Evolutionary conservation across 106 monocot genomes (phyloP), one percentile per base, ranked within the genome.

Genomic region (Acanthochlamys bracteata): DNA sequence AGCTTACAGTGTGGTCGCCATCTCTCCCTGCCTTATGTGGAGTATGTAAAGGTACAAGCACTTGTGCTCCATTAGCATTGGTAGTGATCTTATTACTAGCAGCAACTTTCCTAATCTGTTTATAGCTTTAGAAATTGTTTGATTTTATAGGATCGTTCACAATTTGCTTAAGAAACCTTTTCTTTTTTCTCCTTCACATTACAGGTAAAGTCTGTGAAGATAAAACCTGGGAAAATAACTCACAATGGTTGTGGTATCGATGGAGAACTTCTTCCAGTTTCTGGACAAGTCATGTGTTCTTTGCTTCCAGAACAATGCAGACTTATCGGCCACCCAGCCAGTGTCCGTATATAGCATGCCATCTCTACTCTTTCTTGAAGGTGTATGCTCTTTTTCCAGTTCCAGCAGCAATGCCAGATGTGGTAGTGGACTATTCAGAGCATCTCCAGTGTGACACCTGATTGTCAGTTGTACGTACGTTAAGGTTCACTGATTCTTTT

Each of bases 211-310:
- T 69, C 85, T 1, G 86, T 86, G 66, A 94, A 84, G 61, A 56
- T 94, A 22, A 86, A 69, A 67, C 79, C 93, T 23, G 66, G 65
- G 12, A 79, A 66, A 42, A 81, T 69, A 11, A 83, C 75, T 25
- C 83, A 89, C 10, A 79, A 86, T 42, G 89, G 93, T 15, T 94
- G 93, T 57, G 93, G 93, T 16, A 84, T 94, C 55, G 93, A 94
- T 73, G 93, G 93, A 20, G 93, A 94, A 66, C 81, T 94, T 43
- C 60, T 83, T 27, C 67, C 53, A 22, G 63, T 72, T 27, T 75
- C 83, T 39, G 93, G 86, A 17, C 76, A 86, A 72, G 76, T 86
- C 15, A 66, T 72, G 47, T 94, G 93, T 47, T 89, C 93, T 56
- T 52, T 94, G 63, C 86, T 84, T 46, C 93, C 89, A 11, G 81